Evolutionary conservation across 768 basidiomycete genomes (phyloP), one percentile per base, ranked within the genome.

Genomic region (Boletus sensibilis): DNA sequence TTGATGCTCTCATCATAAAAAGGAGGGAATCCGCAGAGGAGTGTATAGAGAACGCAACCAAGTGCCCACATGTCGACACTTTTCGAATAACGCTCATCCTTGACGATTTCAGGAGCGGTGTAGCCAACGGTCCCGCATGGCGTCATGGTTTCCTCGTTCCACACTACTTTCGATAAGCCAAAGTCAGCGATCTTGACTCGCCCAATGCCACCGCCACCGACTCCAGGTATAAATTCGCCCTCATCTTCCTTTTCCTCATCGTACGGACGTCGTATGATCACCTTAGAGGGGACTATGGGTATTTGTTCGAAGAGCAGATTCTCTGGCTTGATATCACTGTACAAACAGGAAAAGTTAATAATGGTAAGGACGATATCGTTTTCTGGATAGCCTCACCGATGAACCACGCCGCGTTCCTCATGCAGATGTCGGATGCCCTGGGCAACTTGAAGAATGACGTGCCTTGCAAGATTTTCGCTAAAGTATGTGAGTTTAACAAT

Each of bases 51-150:
- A n/a, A 99, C 97, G 72, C 97, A 99, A 39, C 97, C 97, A 37
- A 99, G 76, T 2, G 97, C 97, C 97, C 97, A 99, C 97, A 98
- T 98, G 69, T 99, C 97, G 52, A 98, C 96, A 66, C 90, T 93
- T 74, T 94, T 95, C 71, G 86, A 90, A 70, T 96, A 96, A 29
- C 94, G 82, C 75, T 99, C 96, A 68, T 98, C 97, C 75, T 98
- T 98, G 65, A 99, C 97, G 58, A 99, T 99, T 75, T 99, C 97
- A 6, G 97, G 97, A 7, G 97, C 97, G 3, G 97, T 99, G 74
- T 99, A 99, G 21, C 97, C 97, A 33, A 99, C 96, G 3, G 97
- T 99, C n/a, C 97, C 97, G 67, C 97, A 99, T 21, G 97, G 97
- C 14, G 97, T 99, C 90, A 92, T 95, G 7, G 97, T 99, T 69